Percentiles rank a stretch among this genome's conserved stretches.
phyloP scores from a whole-genome alignment of 352 stramenopile species.

The Lagenidium giganteum region DNA sequence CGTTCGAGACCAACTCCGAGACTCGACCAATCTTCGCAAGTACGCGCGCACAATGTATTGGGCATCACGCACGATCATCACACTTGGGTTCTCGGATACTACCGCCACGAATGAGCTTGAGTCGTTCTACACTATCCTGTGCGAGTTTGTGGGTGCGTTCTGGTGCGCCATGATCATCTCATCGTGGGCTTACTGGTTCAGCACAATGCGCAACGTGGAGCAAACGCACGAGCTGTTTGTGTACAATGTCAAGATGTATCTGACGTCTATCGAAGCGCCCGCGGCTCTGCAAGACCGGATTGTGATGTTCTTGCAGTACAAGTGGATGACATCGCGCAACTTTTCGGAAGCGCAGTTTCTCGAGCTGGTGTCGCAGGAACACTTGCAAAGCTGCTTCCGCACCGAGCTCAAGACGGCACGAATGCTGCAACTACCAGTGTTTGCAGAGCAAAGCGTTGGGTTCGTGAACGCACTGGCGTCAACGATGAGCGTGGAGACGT shows the following conservation, averaged over 20 bases:
- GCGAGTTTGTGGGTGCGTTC: slow-evolving; percentile 23
- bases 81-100: slow-evolving; percentile 21
- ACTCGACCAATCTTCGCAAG: slow-evolving; percentile 4
- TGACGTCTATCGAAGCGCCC: slow-evolving; percentile 1
- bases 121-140: slow-evolving; percentile 20
- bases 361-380: slow-evolving; percentile 16
- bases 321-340: slow-evolving; percentile 7
- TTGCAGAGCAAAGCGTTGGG: slow-evolving; percentile 19
- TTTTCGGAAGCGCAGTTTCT: slow-evolving; percentile 15
- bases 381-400: slow-evolving; percentile 16
- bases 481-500: slow-evolving; percentile 14
- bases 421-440: slow-evolving; percentile 15
- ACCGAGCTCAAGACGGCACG: slow-evolving; percentile 20
- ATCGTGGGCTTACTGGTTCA: slow-evolving; percentile 22
- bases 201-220: slow-evolving; percentile 10
- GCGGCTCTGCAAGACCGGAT: slow-evolving; percentile 7
- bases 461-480: slow-evolving; percentile 22
- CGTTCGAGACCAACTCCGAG: slow-evolving; percentile 14
- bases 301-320: slow-evolving; percentile 11
- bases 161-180: slow-evolving; percentile 23
- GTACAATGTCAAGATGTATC: slow-evolving; percentile 15
- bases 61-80: slow-evolving; percentile 22
- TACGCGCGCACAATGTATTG: slow-evolving; percentile 23
- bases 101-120: slow-evolving; percentile 9
- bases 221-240: slow-evolving; percentile 26